phyloP scores from a whole-genome alignment of 1,284 basidiomycete genomes.

The Agaricales sp. region DNA sequence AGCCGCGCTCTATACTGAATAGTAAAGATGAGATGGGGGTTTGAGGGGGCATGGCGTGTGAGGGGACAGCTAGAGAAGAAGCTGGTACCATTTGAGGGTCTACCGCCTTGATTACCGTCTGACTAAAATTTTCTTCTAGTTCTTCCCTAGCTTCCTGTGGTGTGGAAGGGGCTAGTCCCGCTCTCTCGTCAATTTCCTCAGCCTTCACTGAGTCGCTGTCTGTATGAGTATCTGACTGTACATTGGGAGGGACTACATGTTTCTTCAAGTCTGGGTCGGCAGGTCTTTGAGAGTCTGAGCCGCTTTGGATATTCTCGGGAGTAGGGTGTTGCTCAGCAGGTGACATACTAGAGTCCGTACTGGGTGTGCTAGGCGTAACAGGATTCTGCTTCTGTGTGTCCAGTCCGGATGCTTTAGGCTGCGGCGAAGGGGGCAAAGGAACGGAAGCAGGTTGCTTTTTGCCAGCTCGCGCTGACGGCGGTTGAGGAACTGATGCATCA shows the following conservation, averaged over 20 bases:
- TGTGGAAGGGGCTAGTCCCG: neutral
- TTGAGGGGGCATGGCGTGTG: constrained; percentile 14
- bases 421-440: constrained; percentile 20
- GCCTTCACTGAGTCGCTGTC: neutral
- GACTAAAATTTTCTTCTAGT: too few species aligned
- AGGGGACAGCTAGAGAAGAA: constrained; percentile 1
- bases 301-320: too few species aligned
- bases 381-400: too few species aligned
- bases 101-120: neutral
- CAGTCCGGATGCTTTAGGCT: too few species aligned
- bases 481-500: constrained; percentile 17
- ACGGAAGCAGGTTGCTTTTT: constrained; percentile 12
- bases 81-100: constrained; percentile 3
- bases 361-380: too few species aligned
- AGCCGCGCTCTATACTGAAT: constrained; percentile 58
- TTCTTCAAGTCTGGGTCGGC: too few species aligned
- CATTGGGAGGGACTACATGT: too few species aligned
- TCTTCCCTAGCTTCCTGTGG: neutral
- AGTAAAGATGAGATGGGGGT: constrained; percentile 65
- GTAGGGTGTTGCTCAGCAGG: too few species aligned
- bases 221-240: too few species aligned
- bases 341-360: too few species aligned
- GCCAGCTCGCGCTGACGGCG: constrained; percentile 16
- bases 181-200: neutral
- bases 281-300: too few species aligned